These are phyloP conservation scores for Aspergillus asperescens DNA, from an alignment of 495 filamentous ascomycete genomes.

Conservation along the genomic window DNA sequence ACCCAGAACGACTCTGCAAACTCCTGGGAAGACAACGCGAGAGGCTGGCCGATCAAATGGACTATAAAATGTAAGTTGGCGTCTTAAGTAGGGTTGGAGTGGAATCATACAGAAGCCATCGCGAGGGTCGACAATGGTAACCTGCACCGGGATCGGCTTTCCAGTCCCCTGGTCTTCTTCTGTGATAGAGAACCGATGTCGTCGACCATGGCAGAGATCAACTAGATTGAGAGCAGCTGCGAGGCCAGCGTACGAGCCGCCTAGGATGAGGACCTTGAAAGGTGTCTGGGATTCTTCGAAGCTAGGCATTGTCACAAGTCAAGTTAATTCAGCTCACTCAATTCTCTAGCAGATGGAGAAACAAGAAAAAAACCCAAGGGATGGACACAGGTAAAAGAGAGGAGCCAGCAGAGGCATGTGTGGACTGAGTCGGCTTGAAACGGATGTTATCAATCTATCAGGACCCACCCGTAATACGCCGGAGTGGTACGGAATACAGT, in stretches of 20 bases:
- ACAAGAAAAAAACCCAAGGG: background rate
- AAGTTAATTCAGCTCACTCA: background rate
- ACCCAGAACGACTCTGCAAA: constrained; percentile 58
- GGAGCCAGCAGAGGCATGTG: background rate
- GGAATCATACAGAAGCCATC: constrained; percentile 59
- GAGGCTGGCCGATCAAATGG: constrained; percentile 60
- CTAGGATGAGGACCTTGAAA: constrained; percentile 49
- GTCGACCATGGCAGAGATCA: constrained; percentile 49
- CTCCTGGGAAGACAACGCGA: constrained; percentile 52
- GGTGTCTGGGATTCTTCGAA: constrained; percentile 25
- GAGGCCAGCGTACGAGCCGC: constrained; percentile 62
- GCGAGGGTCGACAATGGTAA: constrained; percentile 64
- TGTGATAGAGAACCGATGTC: constrained; percentile 32
- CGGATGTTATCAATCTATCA: constrained; percentile 11
- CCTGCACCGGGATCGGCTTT: constrained; percentile 47
- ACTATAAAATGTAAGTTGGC: constrained; percentile 24
- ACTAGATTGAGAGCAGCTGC: constrained; percentile 54
- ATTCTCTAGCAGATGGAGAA: background rate
- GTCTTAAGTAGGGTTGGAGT: background rate
- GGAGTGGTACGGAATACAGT: background rate
- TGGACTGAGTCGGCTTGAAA: constrained; percentile 7
- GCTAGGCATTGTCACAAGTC: constrained; percentile 25
- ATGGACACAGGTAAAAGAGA: background rate
- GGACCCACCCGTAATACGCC: constrained; percentile 2
- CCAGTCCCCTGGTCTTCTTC: constrained; percentile 22